Evolutionary conservation across 352 stramenopile genomes (phyloP).

Genomic region (Thraustochytrium striatum): DNA sequence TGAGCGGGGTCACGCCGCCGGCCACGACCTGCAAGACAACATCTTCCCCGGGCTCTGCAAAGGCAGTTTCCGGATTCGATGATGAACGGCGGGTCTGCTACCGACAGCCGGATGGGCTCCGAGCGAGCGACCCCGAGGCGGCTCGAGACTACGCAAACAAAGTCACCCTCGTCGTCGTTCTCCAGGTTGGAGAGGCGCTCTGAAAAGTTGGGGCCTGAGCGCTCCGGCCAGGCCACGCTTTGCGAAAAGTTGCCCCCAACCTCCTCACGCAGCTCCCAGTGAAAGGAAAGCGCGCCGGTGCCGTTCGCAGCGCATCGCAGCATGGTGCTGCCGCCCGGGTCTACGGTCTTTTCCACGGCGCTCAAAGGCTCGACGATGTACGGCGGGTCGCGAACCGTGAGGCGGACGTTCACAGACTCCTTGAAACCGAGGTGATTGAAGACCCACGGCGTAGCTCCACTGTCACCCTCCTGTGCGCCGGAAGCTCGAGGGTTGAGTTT

Average conservation of each 20-base stretch:
- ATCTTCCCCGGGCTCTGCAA: slow-evolving; percentile 12
- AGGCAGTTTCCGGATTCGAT: neutral
- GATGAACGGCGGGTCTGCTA: slow-evolving; percentile 8
- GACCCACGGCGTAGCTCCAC: slow-evolving; percentile 11
- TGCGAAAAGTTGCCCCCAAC: neutral
- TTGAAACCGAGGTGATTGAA: neutral
- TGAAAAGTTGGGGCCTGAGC: neutral
- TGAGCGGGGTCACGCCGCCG: neutral
- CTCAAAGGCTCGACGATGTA: neutral
- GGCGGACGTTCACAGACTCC: slow-evolving; percentile 5
- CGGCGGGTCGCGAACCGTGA: slow-evolving; percentile 6
- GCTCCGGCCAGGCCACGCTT: neutral
- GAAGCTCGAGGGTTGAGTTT: neutral
- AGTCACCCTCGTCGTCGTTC: neutral
- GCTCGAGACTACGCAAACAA: neutral
- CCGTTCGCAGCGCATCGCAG: slow-evolving; percentile 28
- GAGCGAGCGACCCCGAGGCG: neutral
- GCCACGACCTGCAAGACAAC: neutral
- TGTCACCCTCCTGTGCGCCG: neutral
- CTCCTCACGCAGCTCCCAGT: neutral
- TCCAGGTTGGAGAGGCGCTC: neutral
- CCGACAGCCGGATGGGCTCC: neutral
- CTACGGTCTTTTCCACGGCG: neutral
- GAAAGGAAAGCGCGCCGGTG: slow-evolving; percentile 16
- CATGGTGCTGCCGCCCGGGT: neutral